Evolutionary conservation across 495 filamentous ascomycete species (phyloP).

Genomic region (Penicillium parvum): DNA sequence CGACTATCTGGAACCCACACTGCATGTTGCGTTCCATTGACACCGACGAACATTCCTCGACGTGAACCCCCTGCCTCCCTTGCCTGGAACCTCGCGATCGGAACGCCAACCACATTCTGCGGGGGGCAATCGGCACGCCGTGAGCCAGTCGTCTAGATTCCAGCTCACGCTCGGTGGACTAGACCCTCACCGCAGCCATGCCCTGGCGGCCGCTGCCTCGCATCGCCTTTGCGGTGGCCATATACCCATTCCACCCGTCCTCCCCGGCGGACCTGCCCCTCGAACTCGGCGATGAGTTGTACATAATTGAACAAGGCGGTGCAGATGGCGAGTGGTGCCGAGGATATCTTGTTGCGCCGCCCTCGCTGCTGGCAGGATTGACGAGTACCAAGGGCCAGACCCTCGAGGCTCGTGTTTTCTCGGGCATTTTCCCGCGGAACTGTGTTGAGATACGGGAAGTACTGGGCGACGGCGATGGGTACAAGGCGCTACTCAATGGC

Average conservation of each 20-base stretch:
- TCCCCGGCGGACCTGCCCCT: conserved; percentile 90
- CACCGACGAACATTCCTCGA: conserved; percentile 23
- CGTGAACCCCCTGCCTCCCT: conserved; percentile 18
- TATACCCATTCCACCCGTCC: conserved; percentile 83
- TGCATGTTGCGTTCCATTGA: conserved; percentile 34
- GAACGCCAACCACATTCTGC: conserved; percentile 11
- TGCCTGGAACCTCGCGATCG: conserved; percentile 15
- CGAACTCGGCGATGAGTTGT: conserved; percentile 95
- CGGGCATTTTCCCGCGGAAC: conserved; percentile 89
- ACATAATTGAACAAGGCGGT: conserved; percentile 96
- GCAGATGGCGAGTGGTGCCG: conserved; percentile 83
- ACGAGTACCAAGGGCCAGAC: conserved; percentile 90
- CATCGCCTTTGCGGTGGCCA: conserved; percentile 95
- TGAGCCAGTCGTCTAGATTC: conserved; percentile 11
- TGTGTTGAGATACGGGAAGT: conserved; percentile 85
- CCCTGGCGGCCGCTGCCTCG: conserved; percentile 95
- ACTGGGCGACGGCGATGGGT: conserved; percentile 54
- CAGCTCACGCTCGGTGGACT: conserved; percentile 4
- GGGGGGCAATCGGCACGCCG: conserved; percentile 10
- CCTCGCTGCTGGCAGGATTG: conserved; percentile 85
- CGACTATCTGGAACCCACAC: conserved; percentile 9
- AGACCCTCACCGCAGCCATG: conserved; percentile 52
- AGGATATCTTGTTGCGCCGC: conserved; percentile 91
- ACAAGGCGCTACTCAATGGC: conserved; percentile 32
- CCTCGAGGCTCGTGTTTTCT: conserved; percentile 91